These are phyloP conservation scores for Suillus clintonianus DNA, from an alignment of 768 basidiomycete species.

Conservation along the genomic window DNA sequence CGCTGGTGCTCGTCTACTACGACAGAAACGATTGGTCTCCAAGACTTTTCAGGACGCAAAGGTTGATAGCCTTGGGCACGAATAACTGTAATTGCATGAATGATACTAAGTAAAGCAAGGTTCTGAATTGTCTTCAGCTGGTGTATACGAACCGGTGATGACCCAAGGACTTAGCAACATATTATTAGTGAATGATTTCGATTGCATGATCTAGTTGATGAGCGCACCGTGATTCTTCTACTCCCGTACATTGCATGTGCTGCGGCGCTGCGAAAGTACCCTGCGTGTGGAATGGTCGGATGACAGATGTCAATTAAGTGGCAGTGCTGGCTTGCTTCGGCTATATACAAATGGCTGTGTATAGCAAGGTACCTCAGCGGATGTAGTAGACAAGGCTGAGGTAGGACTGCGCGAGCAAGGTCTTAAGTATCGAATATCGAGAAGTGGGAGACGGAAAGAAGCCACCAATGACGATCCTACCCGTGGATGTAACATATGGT, in stretches of 20 bases:
- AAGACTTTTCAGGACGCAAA: slow-evolving; percentile 61
- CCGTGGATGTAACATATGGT: too few species aligned
- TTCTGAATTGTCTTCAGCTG: background rate
- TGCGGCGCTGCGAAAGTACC: background rate
- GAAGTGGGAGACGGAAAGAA: too few species aligned
- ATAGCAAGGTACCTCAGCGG: too few species aligned
- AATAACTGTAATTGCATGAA: slow-evolving; percentile 30
- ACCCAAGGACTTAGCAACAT: background rate
- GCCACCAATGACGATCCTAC: too few species aligned
- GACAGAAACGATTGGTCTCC: slow-evolving; percentile 67
- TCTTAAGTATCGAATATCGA: too few species aligned
- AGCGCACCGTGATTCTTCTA: background rate
- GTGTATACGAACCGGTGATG: background rate
- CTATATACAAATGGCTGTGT: too few species aligned
- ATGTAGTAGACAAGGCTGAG: too few species aligned
- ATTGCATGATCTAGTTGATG: background rate
- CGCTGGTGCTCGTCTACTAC: slow-evolving; percentile 52
- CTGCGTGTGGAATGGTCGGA: background rate
- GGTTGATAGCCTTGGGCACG: slow-evolving; percentile 38
- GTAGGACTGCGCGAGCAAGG: too few species aligned
- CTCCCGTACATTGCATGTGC: background rate
- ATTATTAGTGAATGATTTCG: background rate
- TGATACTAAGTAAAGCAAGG: background rate
- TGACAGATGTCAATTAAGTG: background rate
- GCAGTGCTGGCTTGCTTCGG: background rate